Conservation (phyloP, 768 basidiomycete genomes). For the Boletales sp. region DNA sequence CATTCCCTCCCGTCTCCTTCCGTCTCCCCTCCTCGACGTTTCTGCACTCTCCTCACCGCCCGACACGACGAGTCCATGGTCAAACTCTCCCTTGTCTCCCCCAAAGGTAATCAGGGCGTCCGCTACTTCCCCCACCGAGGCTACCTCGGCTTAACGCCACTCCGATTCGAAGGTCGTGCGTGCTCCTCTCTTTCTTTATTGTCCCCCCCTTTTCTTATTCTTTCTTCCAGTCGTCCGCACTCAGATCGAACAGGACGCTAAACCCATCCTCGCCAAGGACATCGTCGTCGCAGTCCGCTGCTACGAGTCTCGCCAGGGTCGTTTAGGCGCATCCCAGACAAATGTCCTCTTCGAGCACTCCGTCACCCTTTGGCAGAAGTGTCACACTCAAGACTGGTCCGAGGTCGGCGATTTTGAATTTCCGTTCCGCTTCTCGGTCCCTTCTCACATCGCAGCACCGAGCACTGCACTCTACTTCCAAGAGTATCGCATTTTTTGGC, state of each 20-base stretch:
- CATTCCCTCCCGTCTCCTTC: constrained; percentile 17
- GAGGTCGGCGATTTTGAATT: constrained; percentile 63
- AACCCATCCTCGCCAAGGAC: constrained; percentile 61
- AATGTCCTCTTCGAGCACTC: constrained; percentile 68
- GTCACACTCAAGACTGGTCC: constrained; percentile 51
- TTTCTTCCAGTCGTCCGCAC: constrained; percentile 59
- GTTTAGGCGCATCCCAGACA: constrained; percentile 52
- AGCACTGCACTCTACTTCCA: constrained; percentile 66
- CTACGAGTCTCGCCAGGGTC: constrained; percentile 72
- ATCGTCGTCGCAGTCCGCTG: constrained; percentile 76
- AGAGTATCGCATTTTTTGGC: constrained; percentile 78
- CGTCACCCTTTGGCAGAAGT: constrained; percentile 66
- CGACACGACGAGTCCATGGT: constrained; percentile 43
- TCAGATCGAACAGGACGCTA: constrained; percentile 65
- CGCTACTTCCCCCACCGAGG: constrained; percentile 74
- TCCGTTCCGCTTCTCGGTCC: constrained; percentile 70
- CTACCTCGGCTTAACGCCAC: constrained; percentile 76
- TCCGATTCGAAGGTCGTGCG: constrained; percentile 74
- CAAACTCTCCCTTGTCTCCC: constrained; percentile 60
- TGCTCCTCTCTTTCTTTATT: constrained; percentile 12
- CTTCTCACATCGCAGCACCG: constrained; percentile 57
- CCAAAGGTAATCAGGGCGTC: constrained; percentile 66
- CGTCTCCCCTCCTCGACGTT: constrained; percentile 10
- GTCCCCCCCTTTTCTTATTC: background rate
- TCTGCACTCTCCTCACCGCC: constrained; percentile 11